These are phyloP conservation scores for Pholiota adiposa DNA, from an alignment of 1,284 basidiomycete genomes.

Conservation along the genomic window DNA sequence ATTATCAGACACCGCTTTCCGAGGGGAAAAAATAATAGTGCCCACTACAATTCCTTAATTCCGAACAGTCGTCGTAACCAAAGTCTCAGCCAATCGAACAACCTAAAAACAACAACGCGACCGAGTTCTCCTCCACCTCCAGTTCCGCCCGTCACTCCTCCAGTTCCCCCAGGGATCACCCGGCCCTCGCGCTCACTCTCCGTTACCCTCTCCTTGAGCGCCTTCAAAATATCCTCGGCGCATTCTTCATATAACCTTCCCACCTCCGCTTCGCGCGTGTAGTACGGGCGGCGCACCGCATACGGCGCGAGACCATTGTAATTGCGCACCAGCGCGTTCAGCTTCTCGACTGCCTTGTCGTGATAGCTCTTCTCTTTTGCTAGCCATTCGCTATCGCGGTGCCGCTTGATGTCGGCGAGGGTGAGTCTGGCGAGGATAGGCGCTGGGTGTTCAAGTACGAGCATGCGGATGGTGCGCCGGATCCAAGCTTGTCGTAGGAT, in stretches of 20 bases:
- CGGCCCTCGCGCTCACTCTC: too few species aligned
- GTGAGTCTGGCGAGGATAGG: constrained; percentile 49
- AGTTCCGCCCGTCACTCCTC: constrained; percentile 9
- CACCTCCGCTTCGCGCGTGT: constrained; percentile 62
- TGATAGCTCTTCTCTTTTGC: constrained; percentile 73
- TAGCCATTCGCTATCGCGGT: constrained; percentile 80
- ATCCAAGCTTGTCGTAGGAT: constrained; percentile 70
- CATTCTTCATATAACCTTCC: constrained; percentile 56
- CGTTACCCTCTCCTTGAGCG: constrained; percentile 38
- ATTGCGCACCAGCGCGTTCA: constrained; percentile 77
- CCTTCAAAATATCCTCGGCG: constrained; percentile 53
- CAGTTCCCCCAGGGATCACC: constrained; percentile 1
- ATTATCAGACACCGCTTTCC: too few species aligned
- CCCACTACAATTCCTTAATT: not conserved
- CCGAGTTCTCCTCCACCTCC: not conserved
- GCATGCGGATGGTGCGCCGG: constrained; percentile 63
- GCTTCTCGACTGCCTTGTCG: constrained; percentile 65
- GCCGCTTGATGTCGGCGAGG: constrained; percentile 43
- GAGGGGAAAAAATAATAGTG: not conserved
- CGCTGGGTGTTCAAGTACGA: constrained; percentile 53
- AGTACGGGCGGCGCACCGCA: constrained; percentile 65
- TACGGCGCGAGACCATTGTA: constrained; percentile 84
- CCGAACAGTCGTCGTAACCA: constrained; percentile 6
- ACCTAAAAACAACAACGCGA: not conserved
- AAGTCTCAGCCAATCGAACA: constrained; percentile 9